Conservation (phyloP, 192 early-diverging fungal genomes). For the Gryganskiella cystojenkinii region DNA sequence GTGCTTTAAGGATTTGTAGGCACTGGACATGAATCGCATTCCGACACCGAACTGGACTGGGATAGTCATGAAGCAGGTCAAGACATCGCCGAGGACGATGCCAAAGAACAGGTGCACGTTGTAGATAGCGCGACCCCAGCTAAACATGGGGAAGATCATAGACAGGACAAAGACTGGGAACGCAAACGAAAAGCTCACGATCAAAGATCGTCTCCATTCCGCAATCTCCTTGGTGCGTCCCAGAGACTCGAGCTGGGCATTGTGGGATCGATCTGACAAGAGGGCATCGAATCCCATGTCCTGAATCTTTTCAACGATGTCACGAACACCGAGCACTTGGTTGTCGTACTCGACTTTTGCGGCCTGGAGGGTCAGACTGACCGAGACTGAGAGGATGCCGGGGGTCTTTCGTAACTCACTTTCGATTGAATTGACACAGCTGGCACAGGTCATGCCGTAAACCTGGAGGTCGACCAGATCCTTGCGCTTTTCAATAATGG, state of each 20-base stretch:
- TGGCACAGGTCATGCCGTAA: conserved; percentile 93
- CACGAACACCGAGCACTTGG: conserved; percentile 71
- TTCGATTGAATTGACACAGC: conserved; percentile 85
- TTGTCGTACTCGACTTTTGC: conserved; percentile 80
- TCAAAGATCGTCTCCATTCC: conserved; percentile 81
- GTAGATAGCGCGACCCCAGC: conserved; percentile 31
- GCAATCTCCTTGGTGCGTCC: conserved; percentile 87
- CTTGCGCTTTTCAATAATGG: conserved; percentile 61
- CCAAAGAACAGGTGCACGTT: conserved; percentile 66
- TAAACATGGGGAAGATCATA: conserved; percentile 77
- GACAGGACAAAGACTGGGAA: conserved; percentile 86
- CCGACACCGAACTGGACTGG: conserved; percentile 95
- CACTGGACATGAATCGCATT: conserved; percentile 77
- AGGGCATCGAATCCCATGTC: conserved; percentile 82
- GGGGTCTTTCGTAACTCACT: conserved; percentile 65
- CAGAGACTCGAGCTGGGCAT: conserved; percentile 89
- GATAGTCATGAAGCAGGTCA: conserved; percentile 80
- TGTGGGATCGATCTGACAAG: conserved; percentile 69
- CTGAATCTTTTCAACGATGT: conserved; percentile 86
- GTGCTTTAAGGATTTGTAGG: conserved; percentile 84
- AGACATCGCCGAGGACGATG: conserved; percentile 72
- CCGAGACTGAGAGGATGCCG: conserved; percentile 72
- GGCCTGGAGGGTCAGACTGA: conserved; percentile 81
- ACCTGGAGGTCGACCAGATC: conserved; percentile 77
- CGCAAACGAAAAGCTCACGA: conserved; percentile 74